Percentiles rank a stretch among this genome's conserved stretches.
These are phyloP conservation scores for Nakazawaea laoshanensis DNA, from an alignment of 805 yeast genomes.

Conservation along the genomic window DNA sequence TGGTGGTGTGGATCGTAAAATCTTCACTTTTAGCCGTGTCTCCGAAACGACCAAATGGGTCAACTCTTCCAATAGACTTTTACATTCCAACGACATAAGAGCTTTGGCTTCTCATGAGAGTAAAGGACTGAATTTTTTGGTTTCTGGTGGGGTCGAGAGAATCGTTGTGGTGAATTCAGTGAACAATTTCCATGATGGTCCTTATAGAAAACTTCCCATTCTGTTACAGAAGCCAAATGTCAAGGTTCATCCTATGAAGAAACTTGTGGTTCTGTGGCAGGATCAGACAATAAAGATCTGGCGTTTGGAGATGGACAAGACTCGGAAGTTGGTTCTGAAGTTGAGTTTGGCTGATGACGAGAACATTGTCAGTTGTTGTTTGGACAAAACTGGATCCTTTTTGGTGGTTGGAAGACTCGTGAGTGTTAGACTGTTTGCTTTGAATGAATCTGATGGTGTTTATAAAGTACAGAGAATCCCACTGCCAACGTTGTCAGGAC, in stretches of 20 bases:
- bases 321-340: conserved; percentile 57
- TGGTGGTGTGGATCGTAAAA: conserved; percentile 91
- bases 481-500: conserved; percentile 26
- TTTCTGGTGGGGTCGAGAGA: conserved; percentile 81
- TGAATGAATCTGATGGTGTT: conserved; percentile 9
- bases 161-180: conserved; percentile 59
- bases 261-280: conserved; percentile 67
- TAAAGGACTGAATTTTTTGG: conserved; percentile 55
- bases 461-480: conserved; percentile 46
- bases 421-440: conserved; percentile 52
- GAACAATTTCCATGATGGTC: conserved; percentile 61
- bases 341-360: conserved; percentile 67
- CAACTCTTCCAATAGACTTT: conserved; percentile 61
- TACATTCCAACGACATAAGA: conserved; percentile 84
- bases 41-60: conserved; percentile 52
- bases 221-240: conserved; percentile 50
- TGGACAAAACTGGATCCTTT: conserved; percentile 57
- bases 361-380: conserved; percentile 58
- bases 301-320: conserved; percentile 36
- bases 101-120: conserved; percentile 65
- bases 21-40: conserved; percentile 58
- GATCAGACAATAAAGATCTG: conserved; percentile 79
- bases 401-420: conserved; percentile 67
- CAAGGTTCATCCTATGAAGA: conserved; percentile 33
- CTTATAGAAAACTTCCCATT: conserved; percentile 60